Evolutionary conservation across 2,329 filamentous ascomycete species (phyloP).

Genomic region (Pseudogymnoascus sp.): DNA sequence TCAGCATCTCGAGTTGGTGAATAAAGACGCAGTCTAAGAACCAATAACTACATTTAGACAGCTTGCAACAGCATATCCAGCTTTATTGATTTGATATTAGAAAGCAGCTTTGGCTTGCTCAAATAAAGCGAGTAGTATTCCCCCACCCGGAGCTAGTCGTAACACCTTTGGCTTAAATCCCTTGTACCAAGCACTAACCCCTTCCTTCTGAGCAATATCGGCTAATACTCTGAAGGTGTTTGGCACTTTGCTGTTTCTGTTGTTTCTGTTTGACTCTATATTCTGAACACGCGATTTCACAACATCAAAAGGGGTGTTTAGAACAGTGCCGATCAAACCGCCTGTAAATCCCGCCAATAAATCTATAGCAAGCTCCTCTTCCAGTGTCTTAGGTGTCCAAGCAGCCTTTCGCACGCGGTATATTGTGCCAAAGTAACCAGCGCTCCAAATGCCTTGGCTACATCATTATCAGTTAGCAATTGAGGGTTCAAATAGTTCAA

Average conservation of each 20-base stretch:
- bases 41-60: background rate
- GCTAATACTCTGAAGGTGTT: slow-evolving; percentile 82
- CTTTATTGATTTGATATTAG: background rate
- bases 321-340: slow-evolving; percentile 75
- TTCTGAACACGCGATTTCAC: slow-evolving; percentile 97
- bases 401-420: slow-evolving; percentile 83
- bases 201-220: slow-evolving; percentile 83
- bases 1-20: too few relatives aligned
- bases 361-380: slow-evolving; percentile 71
- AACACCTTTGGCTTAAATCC: slow-evolving; percentile 90
- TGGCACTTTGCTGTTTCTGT: slow-evolving; percentile 82
- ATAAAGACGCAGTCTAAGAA: background rate
- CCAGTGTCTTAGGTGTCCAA: slow-evolving; percentile 66
- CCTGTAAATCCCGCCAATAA: slow-evolving; percentile 76
- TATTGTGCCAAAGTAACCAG: slow-evolving; percentile 91
- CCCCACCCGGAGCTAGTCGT: slow-evolving; percentile 51
- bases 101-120: background rate
- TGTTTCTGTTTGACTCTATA: slow-evolving; percentile 65
- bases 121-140: slow-evolving; percentile 60
- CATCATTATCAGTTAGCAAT: too few relatives aligned
- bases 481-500: too few relatives aligned
- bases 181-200: slow-evolving; percentile 84
- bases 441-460: slow-evolving; percentile 77
- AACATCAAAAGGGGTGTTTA: slow-evolving; percentile 91
- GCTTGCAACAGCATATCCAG: background rate